Percentiles rank a stretch among this genome's conserved stretches.
phyloP scores from a whole-genome alignment of 164 flowering plant genomes.

The Nelumbo lutea region DNA sequence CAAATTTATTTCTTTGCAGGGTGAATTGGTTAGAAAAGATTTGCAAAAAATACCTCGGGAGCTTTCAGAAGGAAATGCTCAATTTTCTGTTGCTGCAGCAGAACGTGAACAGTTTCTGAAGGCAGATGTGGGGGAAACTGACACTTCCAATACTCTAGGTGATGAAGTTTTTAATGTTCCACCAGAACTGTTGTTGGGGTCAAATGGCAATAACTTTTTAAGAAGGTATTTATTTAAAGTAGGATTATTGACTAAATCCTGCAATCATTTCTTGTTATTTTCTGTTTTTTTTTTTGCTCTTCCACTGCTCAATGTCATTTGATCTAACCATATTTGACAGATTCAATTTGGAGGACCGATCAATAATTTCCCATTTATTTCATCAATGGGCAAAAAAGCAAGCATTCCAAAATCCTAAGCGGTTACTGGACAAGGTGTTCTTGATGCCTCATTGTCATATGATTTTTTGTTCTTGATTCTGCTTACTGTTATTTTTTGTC shows the following conservation, averaged over 20 bases:
- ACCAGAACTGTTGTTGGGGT: slow-evolving; percentile 19
- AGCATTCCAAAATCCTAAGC: slow-evolving; percentile 85
- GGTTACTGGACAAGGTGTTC: slow-evolving; percentile 84
- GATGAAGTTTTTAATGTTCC: slow-evolving; percentile 24
- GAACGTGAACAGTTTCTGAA: slow-evolving; percentile 17
- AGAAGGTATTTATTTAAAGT: slow-evolving; percentile 44
- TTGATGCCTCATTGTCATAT: slow-evolving; percentile 20
- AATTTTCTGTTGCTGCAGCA: slow-evolving; percentile 4
- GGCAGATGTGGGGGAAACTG: slow-evolving; percentile 16
- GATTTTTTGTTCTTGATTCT: not conserved
- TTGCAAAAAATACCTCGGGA: slow-evolving; percentile 15
- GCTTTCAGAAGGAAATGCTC: slow-evolving; percentile 14
- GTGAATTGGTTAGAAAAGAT: slow-evolving; percentile 25
- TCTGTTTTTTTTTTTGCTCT: not conserved
- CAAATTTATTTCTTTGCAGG: slow-evolving; percentile 21
- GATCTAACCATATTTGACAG: slow-evolving; percentile 25
- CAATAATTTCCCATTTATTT: slow-evolving; percentile 69
- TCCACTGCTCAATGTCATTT: not conserved
- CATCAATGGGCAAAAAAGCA: slow-evolving; percentile 92
- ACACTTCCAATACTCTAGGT: slow-evolving; percentile 12
- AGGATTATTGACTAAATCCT: not conserved
- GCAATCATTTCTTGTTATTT: not conserved
- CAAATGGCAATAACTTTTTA: slow-evolving; percentile 49
- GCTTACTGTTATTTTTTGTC: not conserved
- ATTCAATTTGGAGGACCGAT: slow-evolving; percentile 65